A percentile compares a stretch with the other conserved stretches of the same genome.
phyloP scores from a whole-genome alignment of 2,329 filamentous ascomycete genomes.

The Pyricularia sp. region DNA sequence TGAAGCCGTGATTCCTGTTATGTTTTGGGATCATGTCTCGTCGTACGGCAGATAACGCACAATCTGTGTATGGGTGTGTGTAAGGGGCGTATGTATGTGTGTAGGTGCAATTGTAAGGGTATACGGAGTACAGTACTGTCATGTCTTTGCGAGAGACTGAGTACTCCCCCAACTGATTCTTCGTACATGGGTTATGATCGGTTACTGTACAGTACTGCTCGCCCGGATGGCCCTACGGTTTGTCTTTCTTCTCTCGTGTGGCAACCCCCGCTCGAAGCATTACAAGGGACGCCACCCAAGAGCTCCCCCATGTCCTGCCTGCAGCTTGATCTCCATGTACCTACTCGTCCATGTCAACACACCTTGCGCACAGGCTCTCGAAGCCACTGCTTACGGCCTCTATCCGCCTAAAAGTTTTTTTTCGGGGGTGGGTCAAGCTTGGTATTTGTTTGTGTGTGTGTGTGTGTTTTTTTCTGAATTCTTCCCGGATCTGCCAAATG shows the following conservation, averaged over 20 bases:
- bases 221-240: background rate
- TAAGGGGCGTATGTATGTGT: background rate
- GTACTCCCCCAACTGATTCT: background rate
- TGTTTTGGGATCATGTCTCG: background rate
- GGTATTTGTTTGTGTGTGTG: background rate
- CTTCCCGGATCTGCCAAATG: background rate
- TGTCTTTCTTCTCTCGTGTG: background rate
- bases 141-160: background rate
- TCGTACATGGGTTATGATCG: background rate
- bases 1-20: background rate
- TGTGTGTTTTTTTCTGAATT: background rate
- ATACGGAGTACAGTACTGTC: background rate
- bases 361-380: background rate
- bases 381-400: too few species aligned
- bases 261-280: background rate
- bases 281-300: background rate
- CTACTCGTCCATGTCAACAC: background rate
- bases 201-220: background rate
- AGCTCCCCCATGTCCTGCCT: too few species aligned
- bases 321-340: background rate
- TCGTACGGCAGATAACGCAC: background rate
- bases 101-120: background rate
- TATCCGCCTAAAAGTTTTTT: too few species aligned
- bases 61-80: background rate
- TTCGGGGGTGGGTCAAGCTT: too few species aligned